Evolutionary conservation across 192 early-diverging fungal species (phyloP), one percentile per base, ranked within the genome.

Genomic region (Coemansia reversa): DNA sequence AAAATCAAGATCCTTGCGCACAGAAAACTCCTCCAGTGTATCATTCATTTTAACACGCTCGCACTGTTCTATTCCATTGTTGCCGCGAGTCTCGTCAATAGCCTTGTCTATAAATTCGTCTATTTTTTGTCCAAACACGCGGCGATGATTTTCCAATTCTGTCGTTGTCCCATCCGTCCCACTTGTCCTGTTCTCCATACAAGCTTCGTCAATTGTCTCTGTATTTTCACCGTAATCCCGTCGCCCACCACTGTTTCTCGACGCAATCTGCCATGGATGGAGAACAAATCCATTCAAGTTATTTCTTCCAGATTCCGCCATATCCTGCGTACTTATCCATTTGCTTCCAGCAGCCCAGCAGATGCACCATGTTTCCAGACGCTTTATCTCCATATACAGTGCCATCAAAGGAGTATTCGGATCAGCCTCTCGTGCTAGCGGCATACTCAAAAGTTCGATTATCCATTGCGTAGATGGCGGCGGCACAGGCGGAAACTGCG

Each of bases 391-490:
- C 62, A 68, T 63, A 24, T 51, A 47, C 20, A 80, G 60, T 9
- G 60, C 33, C 59, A 39, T 28, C 8, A 80, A 72, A 3, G 61
- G 51, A 5, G 14, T 39, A 58, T 55, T 62, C 3, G 77, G 57
- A 19, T 72, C 72, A 3, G 72, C 58, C 27, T 80, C 77, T 22
- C 32, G 62, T 4, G 58, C 25, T 45, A 80, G 49, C 4, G 78
- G 72, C 29, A 49, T 63, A 63, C 72, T 75, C n/a, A 72, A 33
- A 45, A 81, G 63, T 66, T 81, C 78, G 7, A 81, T 66, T 47
- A 75, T 62, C 78, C 78, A 81, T 35, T 81, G 78, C 5, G 78
- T 55, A 14, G 72, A 74, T 23, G 69, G 57, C 51, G 69, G 62
- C 16, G 78, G 72, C 19, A 28, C 27, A 0, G 73, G 69, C 19